Base-by-base conservation (phyloP, 495 filamentous ascomycete species). In the Hypoxylon rickii region DNA sequence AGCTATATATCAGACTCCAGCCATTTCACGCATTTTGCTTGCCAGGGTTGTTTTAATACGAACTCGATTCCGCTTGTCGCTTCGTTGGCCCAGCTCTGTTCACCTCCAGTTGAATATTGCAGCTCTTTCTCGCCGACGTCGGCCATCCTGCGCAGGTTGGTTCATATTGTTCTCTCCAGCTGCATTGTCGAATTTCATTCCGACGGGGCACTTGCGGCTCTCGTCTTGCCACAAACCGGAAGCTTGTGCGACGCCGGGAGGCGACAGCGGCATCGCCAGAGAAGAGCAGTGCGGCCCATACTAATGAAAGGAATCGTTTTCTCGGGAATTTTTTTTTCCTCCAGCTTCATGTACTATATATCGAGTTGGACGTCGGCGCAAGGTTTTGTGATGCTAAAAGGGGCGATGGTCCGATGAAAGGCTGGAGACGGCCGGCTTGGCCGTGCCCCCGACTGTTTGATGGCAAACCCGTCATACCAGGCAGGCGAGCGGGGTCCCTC, bases 281-380 rank as follows among this genome's bases (percentile, higher is more conserved):
- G 38, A 55, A 55, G 47, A 59, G 38, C 26, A 47, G 49, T 64
- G 59, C 31, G 46, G 50, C 44, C 34, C 31, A 56, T 46, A 52
- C 50, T 62, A 56, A 59, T 58, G 50, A 58, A 38, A 47, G 49
- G 52, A 51, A 50, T 69, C 39, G 51, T 53, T 50, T 34, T 32
- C 58, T 48, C 43, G 49, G 46, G 33, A 53, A 21, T 44, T 44
- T 31, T 44, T 44, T 31, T 56, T 37, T 29, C 24, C 38, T 60
- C 50, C 55, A 46, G 55, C 55, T 64, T 60, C 55, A 48, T 59
- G 55, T 64, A 64, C 33, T 53, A 63, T 63, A 63, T 63, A 50
- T 54, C 48, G 48, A 33, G 59, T 58, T 36, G 53, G 50, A 49
- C 13, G 37, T 41, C 29, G 42, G 47, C 13, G 38, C n/a, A 20